phyloP scores from a whole-genome alignment of 1,284 basidiomycete genomes.

The Rhodotorula sp. region DNA sequence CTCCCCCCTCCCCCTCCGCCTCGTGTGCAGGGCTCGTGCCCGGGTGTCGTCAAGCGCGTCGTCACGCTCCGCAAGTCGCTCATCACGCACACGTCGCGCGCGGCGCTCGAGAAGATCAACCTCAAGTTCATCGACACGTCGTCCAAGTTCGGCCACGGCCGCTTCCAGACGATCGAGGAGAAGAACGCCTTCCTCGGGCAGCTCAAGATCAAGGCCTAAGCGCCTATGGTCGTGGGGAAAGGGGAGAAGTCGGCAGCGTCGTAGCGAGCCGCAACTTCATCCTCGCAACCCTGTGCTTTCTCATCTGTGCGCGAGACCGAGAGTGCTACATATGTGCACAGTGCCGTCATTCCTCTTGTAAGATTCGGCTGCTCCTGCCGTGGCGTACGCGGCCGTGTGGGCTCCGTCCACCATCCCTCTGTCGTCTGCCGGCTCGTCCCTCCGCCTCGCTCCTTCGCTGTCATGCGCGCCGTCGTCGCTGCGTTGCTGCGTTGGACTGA shows the following conservation, averaged over 20 bases:
- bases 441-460: too few relatives aligned
- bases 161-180: conserved; percentile 65
- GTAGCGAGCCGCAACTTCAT: neutral
- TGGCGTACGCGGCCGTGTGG: too few relatives aligned
- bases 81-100: conserved; percentile 58
- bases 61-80: conserved; percentile 71
- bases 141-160: conserved; percentile 63
- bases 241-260: neutral
- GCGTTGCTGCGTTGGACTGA: too few relatives aligned
- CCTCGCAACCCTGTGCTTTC: too few relatives aligned
- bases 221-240: too few relatives aligned
- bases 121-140: conserved; percentile 97
- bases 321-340: too few relatives aligned
- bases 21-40: conserved; percentile 72
- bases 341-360: too few relatives aligned
- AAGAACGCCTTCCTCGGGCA: conserved; percentile 73
- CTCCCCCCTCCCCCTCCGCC: conserved; percentile 7
- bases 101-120: conserved; percentile 82
- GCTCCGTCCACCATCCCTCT: too few relatives aligned
- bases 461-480: too few relatives aligned
- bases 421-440: too few relatives aligned
- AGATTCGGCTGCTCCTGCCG: too few relatives aligned
- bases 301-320: too few relatives aligned
- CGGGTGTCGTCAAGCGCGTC: conserved; percentile 97
- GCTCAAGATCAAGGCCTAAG: conserved; percentile 38